Evolutionary conservation across 2,329 filamentous ascomycete genomes (phyloP).

Genomic region (Beauveria scarabaeidicola): DNA sequence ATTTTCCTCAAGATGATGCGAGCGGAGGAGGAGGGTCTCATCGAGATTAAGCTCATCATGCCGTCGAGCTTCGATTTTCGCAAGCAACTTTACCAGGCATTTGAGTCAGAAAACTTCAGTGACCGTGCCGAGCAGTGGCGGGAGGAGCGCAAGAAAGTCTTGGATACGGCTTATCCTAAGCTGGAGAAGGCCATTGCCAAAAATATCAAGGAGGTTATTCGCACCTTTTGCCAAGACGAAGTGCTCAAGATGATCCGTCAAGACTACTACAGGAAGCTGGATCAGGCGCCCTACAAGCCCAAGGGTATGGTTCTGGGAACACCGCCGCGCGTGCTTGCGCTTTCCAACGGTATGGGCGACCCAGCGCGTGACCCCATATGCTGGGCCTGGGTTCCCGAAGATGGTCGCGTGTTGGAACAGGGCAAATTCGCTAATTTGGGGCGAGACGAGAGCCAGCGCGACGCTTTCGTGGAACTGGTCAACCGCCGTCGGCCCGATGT

Average conservation of each 20-base stretch:
- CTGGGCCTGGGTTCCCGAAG: slow-evolving; percentile 91
- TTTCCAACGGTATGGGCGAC: slow-evolving; percentile 79
- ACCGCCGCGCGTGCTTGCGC: slow-evolving; percentile 72
- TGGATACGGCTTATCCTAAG: slow-evolving; percentile 73
- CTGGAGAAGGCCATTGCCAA: slow-evolving; percentile 78
- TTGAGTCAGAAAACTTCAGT: slow-evolving; percentile 91
- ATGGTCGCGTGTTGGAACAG: slow-evolving; percentile 80
- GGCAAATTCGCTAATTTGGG: slow-evolving; percentile 78
- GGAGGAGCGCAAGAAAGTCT: slow-evolving; percentile 70
- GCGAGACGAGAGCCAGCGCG: slow-evolving; percentile 56
- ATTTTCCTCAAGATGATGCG: slow-evolving; percentile 95
- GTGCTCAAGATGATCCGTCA: slow-evolving; percentile 83
- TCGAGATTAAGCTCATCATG: slow-evolving; percentile 76
- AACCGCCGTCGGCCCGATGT: slow-evolving; percentile 79
- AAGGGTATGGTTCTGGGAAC: slow-evolving; percentile 88
- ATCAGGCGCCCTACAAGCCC: slow-evolving; percentile 93
- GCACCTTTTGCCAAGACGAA: slow-evolving; percentile 88
- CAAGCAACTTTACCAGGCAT: slow-evolving; percentile 68
- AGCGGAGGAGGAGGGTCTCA: slow-evolving; percentile 85
- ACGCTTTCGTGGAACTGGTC: slow-evolving; percentile 70
- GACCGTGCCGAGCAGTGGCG: slow-evolving; percentile 96
- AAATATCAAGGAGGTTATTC: slow-evolving; percentile 88
- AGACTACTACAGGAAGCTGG: slow-evolving; percentile 79
- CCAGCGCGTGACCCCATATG: slow-evolving; percentile 67
- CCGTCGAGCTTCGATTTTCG: slow-evolving; percentile 69